phyloP scores from a whole-genome alignment of 2,329 filamentous ascomycete genomes.

The Orbilia brochopaga region DNA sequence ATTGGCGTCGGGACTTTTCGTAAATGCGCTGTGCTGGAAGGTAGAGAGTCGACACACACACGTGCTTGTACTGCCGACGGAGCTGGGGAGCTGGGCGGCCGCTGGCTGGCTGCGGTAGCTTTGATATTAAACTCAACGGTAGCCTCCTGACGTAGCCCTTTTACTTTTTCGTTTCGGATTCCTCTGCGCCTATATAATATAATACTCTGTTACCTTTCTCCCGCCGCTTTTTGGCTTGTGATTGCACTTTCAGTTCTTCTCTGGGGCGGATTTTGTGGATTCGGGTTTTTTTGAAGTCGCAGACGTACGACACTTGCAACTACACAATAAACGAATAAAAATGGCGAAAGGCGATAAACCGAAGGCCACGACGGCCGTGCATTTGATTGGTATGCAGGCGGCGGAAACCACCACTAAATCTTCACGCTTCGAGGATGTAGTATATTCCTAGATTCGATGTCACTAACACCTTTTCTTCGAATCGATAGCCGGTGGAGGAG shows the following conservation, averaged over 20 bases:
- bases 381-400: conserved; percentile 39
- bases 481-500: conserved; percentile 81
- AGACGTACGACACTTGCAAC: not conserved
- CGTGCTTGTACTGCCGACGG: not conserved
- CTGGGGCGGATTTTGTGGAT: too few relatives aligned
- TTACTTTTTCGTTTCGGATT: too few relatives aligned
- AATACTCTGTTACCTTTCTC: too few relatives aligned
- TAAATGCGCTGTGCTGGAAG: conserved; percentile 13
- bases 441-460: conserved; percentile 29
- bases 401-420: not conserved
- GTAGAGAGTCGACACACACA: not conserved
- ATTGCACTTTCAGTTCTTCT: too few relatives aligned
- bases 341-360: conserved; percentile 52
- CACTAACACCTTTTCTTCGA: conserved; percentile 49
- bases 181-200: too few relatives aligned
- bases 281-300: too few relatives aligned
- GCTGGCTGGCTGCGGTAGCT: conserved; percentile 2
- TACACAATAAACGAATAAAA: conserved; percentile 5
- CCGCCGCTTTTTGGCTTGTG: too few relatives aligned
- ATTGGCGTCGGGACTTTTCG: conserved; percentile 45
- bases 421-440: not conserved
- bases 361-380: conserved; percentile 50
- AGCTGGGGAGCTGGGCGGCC: too few relatives aligned
- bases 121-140: conserved; percentile 10
- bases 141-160: too few relatives aligned